phyloP scores from a whole-genome alignment of 495 filamentous ascomycete genomes.

The Astrocystis sublimbata region DNA sequence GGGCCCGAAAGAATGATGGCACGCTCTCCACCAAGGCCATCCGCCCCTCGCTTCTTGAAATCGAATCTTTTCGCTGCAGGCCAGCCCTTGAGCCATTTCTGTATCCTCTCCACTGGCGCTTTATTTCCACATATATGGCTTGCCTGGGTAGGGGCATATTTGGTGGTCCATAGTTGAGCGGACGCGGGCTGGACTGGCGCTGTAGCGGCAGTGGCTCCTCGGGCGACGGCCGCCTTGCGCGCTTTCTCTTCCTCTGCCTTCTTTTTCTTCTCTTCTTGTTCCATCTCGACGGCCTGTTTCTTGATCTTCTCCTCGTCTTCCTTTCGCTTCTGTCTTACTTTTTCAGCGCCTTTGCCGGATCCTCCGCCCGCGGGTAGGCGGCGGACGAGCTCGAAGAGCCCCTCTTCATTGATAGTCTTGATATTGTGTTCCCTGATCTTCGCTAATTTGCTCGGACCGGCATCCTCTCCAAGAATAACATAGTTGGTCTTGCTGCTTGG shows the following conservation, averaged over 20 bases:
- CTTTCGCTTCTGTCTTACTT: constrained; percentile 76
- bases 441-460: constrained; percentile 89
- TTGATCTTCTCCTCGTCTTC: constrained; percentile 76
- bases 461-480: constrained; percentile 87
- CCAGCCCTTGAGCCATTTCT: constrained; percentile 84
- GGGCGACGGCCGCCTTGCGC: constrained; percentile 48
- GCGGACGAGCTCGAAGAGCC: constrained; percentile 83
- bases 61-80: constrained; percentile 66
- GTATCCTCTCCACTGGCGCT: constrained; percentile 80
- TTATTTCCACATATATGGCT: constrained; percentile 97
- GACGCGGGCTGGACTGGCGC: constrained; percentile 47
- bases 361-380: constrained; percentile 84
- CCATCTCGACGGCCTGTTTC: constrained; percentile 79
- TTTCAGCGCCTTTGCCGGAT: constrained; percentile 81
- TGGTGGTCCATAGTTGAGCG: constrained; percentile 87
- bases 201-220: constrained; percentile 37
- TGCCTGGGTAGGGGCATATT: constrained; percentile 83
- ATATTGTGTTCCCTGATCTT: constrained; percentile 76
- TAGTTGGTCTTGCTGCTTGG: constrained; percentile 92
- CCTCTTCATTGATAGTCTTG: constrained; percentile 92
- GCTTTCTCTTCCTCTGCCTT: constrained; percentile 50
- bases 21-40: constrained; percentile 75
- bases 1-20: constrained; percentile 92
- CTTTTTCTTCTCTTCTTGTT: constrained; percentile 60
- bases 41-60: constrained; percentile 77